These are phyloP conservation scores for Limonium bicolor DNA, from an alignment of 148 eudicot genomes.

Conservation along the genomic window DNA sequence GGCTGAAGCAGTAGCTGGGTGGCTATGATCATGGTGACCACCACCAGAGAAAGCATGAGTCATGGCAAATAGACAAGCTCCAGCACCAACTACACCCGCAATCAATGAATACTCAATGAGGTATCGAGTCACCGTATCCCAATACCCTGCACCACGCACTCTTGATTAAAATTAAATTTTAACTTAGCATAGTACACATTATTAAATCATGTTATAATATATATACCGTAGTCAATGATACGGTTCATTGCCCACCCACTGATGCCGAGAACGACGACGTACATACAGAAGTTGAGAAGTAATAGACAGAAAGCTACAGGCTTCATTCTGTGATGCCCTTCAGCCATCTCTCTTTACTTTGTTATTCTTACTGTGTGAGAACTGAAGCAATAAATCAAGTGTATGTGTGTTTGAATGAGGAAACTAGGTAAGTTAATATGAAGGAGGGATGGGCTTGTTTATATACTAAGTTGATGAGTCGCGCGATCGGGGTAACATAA, in stretches of 20 bases:
- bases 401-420: no score
- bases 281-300: constrained; percentile 5
- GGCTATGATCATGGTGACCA: constrained; percentile 22
- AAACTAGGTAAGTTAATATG: no score
- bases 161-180: neutral
- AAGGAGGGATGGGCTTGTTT: no score
- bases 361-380: no score
- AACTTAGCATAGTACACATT: no score
- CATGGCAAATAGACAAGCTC: constrained; percentile 20
- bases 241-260: constrained; percentile 8
- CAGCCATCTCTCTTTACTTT: no score
- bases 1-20: constrained; percentile 18
- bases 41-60: constrained; percentile 14
- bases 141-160: constrained; percentile 8
- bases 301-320: neutral
- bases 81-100: constrained; percentile 24
- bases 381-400: no score
- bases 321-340: constrained; percentile 3
- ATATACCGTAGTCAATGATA: constrained; percentile 5
- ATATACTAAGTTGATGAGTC: no score
- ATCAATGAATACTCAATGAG: constrained; percentile 16
- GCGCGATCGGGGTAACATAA: no score
- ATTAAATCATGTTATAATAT: no score
- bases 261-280: constrained; percentile 6
- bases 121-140: constrained; percentile 10